These are phyloP conservation scores for Nemophila menziesii DNA, from an alignment of 257 asterid genomes.

Conservation along the genomic window DNA sequence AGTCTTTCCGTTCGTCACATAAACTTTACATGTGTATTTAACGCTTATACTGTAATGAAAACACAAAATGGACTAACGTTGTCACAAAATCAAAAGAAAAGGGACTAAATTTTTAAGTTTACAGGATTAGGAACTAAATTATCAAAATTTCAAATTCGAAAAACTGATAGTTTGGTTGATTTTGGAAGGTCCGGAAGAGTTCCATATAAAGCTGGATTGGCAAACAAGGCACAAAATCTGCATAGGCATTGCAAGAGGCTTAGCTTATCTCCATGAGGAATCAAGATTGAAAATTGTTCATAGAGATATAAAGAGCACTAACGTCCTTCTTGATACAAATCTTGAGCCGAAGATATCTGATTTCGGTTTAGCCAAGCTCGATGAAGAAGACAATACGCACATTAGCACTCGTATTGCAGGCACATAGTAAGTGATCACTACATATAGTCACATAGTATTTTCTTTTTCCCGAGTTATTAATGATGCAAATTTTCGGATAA, in stretches of 20 bases:
- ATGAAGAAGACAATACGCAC: conserved; percentile 22
- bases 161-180: conserved; percentile 3
- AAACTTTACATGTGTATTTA: no score
- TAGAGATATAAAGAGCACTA: conserved; percentile 22
- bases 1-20: no score
- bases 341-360: conserved; percentile 24
- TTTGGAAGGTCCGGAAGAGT: conserved; percentile 15
- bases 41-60: no score
- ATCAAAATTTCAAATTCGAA: no score
- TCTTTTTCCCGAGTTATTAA: neutral
- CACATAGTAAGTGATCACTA: conserved; percentile 16
- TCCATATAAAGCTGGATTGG: conserved; percentile 16
- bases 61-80: no score
- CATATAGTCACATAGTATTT: neutral
- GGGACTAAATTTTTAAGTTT: no score
- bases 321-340: conserved; percentile 21
- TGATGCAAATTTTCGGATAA: no score
- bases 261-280: conserved; percentile 21
- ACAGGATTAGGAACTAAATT: no score
- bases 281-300: conserved; percentile 24
- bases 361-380: conserved; percentile 28
- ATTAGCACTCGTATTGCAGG: conserved; percentile 28
- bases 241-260: conserved; percentile 20
- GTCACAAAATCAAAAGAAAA: no score
- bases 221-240: conserved; percentile 16